Evolutionary conservation across 2,329 filamentous ascomycete species (phyloP).

Genomic region (Apiospora rasikravindrae): DNA sequence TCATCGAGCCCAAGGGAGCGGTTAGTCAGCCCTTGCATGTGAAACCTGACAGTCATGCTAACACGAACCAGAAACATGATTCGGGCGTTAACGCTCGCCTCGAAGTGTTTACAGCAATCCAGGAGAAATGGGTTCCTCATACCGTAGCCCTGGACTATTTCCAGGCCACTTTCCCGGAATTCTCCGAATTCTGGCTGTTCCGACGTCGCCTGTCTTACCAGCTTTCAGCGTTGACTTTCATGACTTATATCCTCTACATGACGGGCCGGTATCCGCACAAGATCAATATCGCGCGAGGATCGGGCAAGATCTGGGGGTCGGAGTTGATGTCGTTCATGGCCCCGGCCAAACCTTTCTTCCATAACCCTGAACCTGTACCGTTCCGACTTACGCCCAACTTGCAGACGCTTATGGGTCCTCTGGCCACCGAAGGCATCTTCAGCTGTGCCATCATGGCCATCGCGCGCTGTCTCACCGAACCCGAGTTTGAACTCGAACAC

Average conservation of each 20-base stretch:
- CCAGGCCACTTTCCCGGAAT: constrained; percentile 84
- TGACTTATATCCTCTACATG: constrained; percentile 99
- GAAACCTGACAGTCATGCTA: constrained; percentile 22
- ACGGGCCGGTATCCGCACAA: constrained; percentile 95
- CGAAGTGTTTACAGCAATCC: constrained; percentile 93
- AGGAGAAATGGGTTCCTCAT: constrained; percentile 89
- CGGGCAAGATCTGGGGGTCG: constrained; percentile 94
- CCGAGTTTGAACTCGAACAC: constrained; percentile 89
- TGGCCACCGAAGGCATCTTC: constrained; percentile 96
- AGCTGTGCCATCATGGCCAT: constrained; percentile 96
- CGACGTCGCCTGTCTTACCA: constrained; percentile 96
- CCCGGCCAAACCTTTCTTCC: constrained; percentile 82
- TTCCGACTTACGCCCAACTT: constrained; percentile 97
- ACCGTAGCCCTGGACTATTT: constrained; percentile 88
- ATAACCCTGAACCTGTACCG: constrained; percentile 93
- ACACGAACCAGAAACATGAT: constrained; percentile 65
- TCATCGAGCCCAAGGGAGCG: constrained; percentile 70
- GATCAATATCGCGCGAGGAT: constrained; percentile 85
- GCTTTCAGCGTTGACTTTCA: constrained; percentile 91
- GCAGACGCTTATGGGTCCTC: constrained; percentile 92
- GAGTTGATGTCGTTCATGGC: constrained; percentile 93
- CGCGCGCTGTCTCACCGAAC: constrained; percentile 89
- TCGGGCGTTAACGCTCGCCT: constrained; percentile 75
- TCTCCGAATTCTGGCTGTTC: constrained; percentile 98
- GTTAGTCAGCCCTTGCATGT: constrained; percentile 46